Evolutionary conservation across 2,329 filamentous ascomycete genomes (phyloP).

Genomic region (Nemania abortiva): DNA sequence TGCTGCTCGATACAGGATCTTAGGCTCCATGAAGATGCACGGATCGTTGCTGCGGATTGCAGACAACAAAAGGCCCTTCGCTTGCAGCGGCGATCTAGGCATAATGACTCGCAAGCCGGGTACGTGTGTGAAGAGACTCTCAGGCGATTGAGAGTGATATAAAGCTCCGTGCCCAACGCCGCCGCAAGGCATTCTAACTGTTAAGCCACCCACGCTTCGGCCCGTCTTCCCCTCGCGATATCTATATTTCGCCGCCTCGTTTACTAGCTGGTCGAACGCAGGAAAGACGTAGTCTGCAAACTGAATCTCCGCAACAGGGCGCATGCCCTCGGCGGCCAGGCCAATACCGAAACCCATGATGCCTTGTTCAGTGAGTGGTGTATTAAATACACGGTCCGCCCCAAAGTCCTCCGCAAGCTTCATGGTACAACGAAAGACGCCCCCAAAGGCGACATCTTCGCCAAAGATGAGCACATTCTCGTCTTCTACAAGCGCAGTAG

Average conservation of each 20-base stretch:
- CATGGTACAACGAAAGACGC: slow-evolving; percentile 95
- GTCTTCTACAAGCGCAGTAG: slow-evolving; percentile 83
- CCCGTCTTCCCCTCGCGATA: slow-evolving; percentile 75
- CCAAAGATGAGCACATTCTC: slow-evolving; percentile 92
- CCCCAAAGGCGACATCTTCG: slow-evolving; percentile 96
- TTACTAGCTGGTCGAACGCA: slow-evolving; percentile 93
- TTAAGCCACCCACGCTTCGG: slow-evolving; percentile 78
- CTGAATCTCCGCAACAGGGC: slow-evolving; percentile 92
- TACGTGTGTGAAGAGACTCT: slow-evolving; percentile 88
- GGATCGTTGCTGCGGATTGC: slow-evolving; percentile 86
- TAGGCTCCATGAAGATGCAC: slow-evolving; percentile 93
- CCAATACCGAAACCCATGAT: slow-evolving; percentile 95
- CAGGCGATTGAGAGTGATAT: slow-evolving; percentile 90
- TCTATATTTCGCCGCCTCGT: slow-evolving; percentile 89
- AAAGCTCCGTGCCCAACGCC: slow-evolving; percentile 90
- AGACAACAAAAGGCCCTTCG: slow-evolving; percentile 85
- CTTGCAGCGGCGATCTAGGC: slow-evolving; percentile 86
- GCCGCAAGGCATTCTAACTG: slow-evolving; percentile 90
- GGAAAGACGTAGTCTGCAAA: slow-evolving; percentile 96
- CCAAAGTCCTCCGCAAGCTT: slow-evolving; percentile 90
- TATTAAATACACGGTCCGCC: slow-evolving; percentile 93
- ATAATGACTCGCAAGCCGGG: slow-evolving; percentile 88
- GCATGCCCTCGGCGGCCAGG: slow-evolving; percentile 89
- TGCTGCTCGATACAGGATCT: slow-evolving; percentile 90
- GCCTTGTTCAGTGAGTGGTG: slow-evolving; percentile 91